Percentiles rank a stretch among this genome's conserved stretches.
Conservation (phyloP, 1,139 yeast genomes). For the Geotrichum cucujoidarum region DNA sequence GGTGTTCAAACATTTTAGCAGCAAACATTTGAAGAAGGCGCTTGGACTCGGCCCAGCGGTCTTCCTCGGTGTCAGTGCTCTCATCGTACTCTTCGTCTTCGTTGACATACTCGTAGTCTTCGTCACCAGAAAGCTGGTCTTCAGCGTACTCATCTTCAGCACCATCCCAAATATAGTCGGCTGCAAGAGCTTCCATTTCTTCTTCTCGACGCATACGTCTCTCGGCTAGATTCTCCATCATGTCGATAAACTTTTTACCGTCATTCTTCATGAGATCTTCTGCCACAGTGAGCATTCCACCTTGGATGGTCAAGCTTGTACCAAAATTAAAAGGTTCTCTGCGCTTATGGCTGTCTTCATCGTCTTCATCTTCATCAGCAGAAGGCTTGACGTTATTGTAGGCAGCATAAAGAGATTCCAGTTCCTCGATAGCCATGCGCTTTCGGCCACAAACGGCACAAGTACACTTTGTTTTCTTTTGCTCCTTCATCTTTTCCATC, state of each 20-base stretch:
- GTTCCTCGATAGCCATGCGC: conserved; percentile 64
- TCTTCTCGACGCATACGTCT: conserved; percentile 51
- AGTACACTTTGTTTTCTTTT: conserved; percentile 54
- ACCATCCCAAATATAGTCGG: conserved; percentile 38
- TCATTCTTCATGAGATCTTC: conserved; percentile 72
- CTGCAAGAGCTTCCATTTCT: conserved; percentile 34
- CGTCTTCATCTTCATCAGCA: conserved; percentile 9
- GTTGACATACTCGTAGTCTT: conserved; percentile 21
- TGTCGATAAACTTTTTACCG: conserved; percentile 66
- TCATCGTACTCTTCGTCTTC: conserved; percentile 31
- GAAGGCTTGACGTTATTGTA: conserved; percentile 36
- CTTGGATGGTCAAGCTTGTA: conserved; percentile 37
- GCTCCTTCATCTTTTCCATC: conserved; percentile 56
- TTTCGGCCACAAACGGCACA: conserved; percentile 81
- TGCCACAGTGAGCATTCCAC: conserved; percentile 57
- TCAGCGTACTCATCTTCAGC: conserved; percentile 38
- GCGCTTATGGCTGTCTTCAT: conserved; percentile 3
- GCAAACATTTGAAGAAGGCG: conserved; percentile 72
- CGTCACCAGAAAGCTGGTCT: conserved; percentile 29
- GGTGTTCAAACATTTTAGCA: conserved; percentile 65
- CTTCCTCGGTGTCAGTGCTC: conserved; percentile 53
- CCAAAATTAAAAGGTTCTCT: conserved; percentile 36
- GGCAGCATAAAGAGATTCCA: conserved; percentile 65
- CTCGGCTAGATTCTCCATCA: conserved; percentile 70
- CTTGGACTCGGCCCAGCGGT: conserved; percentile 69